Conservation (phyloP, 768 basidiomycete genomes). For the Suillus cothurnatus region DNA sequence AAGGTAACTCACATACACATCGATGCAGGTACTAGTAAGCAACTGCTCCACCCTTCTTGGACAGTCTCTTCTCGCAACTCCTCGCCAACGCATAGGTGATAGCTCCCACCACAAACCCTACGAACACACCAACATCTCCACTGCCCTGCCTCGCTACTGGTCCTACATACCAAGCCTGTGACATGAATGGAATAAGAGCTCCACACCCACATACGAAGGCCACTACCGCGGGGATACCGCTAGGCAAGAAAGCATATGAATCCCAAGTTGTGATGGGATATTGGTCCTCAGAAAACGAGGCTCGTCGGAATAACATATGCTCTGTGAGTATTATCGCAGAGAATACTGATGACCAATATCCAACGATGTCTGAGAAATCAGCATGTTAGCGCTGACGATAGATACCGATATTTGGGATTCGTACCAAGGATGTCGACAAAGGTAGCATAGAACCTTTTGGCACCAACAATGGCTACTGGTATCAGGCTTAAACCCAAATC, state of each 20-base stretch:
- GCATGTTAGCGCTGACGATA: not conserved
- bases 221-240: not conserved
- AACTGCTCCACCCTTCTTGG: not conserved
- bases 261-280: not conserved
- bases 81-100: not conserved
- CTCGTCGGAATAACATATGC: not conserved
- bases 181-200: not conserved
- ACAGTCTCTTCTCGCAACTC: not conserved
- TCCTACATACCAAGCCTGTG: not conserved
- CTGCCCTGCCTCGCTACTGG: not conserved
- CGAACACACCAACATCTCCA: not conserved
- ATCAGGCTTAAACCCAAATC: not conserved
- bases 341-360: not conserved
- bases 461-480: not conserved
- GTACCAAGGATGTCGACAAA: not conserved
- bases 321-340: not conserved
- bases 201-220: not conserved
- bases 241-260: not conserved
- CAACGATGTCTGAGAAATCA: not conserved
- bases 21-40: not conserved
- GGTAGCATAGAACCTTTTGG: not conserved
- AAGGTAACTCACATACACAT: not conserved
- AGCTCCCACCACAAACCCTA: not conserved
- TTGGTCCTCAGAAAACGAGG: not conserved
- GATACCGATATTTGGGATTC: not conserved